Evolutionary conservation across 2,329 filamentous ascomycete genomes (phyloP).

Genomic region (Tolypocladium nubicola): DNA sequence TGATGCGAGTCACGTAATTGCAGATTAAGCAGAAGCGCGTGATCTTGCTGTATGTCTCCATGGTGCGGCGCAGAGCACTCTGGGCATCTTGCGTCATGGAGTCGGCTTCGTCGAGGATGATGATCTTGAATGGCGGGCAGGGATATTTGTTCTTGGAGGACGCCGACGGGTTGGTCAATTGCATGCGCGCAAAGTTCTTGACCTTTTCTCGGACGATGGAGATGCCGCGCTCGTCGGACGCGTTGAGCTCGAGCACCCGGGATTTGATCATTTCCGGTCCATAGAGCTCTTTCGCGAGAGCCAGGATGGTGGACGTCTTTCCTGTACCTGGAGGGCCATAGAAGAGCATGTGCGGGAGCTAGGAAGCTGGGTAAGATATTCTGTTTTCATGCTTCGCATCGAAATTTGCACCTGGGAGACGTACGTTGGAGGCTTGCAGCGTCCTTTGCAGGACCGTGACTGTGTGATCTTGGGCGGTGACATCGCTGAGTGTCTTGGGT

Average conservation of each 20-base stretch:
- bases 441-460: conserved; percentile 86
- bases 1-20: conserved; percentile 97
- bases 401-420: conserved; percentile 7
- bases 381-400: background rate
- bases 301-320: conserved; percentile 96
- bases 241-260: conserved; percentile 97
- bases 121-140: conserved; percentile 97
- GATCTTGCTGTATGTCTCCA: conserved; percentile 97
- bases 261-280: conserved; percentile 87
- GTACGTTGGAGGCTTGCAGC: conserved; percentile 83
- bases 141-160: conserved; percentile 65
- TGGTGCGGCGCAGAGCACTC: conserved; percentile 81
- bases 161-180: conserved; percentile 72
- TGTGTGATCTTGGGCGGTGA: conserved; percentile 95
- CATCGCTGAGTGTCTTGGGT: conserved; percentile 86
- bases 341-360: conserved; percentile 97
- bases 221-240: conserved; percentile 96
- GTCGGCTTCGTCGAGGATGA: conserved; percentile 95
- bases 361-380: background rate
- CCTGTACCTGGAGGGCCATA: conserved; percentile 96
- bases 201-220: conserved; percentile 95
- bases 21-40: conserved; percentile 96
- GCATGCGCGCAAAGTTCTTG: conserved; percentile 94
- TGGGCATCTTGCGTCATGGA: conserved; percentile 99
- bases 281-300: conserved; percentile 93